Percentiles rank a stretch among this genome's conserved stretches.
These are phyloP conservation scores for Acorus calamus DNA, from an alignment of 106 monocot genomes.

Conservation along the genomic window DNA sequence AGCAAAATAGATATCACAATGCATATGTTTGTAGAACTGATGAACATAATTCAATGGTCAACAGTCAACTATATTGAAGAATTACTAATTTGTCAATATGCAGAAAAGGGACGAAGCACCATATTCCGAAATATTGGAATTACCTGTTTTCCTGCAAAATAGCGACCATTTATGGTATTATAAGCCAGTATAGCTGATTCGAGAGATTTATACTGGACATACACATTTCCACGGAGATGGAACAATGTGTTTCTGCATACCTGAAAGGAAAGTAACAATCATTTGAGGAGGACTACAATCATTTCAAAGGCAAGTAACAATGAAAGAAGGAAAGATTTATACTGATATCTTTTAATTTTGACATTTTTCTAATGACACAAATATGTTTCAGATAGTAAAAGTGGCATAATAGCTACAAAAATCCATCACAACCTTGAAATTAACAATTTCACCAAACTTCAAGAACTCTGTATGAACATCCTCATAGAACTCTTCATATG, in stretches of 20 bases:
- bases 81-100: too few relatives aligned
- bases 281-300: not conserved
- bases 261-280: slow-evolving; percentile 27
- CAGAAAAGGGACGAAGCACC: not conserved
- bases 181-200: slow-evolving; percentile 84
- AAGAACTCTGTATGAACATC: slow-evolving; percentile 98
- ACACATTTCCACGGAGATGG: slow-evolving; percentile 94
- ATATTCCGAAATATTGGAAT: not conserved
- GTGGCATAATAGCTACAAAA: not conserved
- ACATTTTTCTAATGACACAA: not conserved
- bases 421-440: slow-evolving; percentile 74
- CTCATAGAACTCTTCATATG: slow-evolving; percentile 98
- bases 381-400: too few relatives aligned
- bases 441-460: slow-evolving; percentile 94
- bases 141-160: slow-evolving; percentile 96
- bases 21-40: too few relatives aligned
- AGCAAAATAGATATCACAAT: too few relatives aligned
- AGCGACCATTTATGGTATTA: slow-evolving; percentile 75
- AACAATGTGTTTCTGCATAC: slow-evolving; percentile 84
- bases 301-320: too few relatives aligned
- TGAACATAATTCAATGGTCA: too few relatives aligned
- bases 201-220: slow-evolving; percentile 86
- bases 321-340: too few relatives aligned
- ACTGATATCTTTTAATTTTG: too few relatives aligned
- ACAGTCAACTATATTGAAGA: too few relatives aligned